Percentiles rank a stretch among this genome's conserved stretches.
Conservation (phyloP, 225 moss, liverwort and hornwort genomes). For the Sphagnum contortum region DNA sequence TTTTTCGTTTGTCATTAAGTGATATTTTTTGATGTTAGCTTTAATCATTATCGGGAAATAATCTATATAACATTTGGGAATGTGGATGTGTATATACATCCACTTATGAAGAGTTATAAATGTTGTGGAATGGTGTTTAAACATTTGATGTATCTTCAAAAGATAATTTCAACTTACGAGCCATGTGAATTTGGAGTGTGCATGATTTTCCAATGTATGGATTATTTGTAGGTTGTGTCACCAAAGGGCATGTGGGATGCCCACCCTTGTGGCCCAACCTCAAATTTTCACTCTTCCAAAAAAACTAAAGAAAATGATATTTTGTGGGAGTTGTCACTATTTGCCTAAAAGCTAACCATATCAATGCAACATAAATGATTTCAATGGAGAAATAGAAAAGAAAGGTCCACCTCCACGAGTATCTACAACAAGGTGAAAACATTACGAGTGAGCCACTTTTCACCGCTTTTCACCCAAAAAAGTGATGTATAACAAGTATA, state of each 20-base stretch:
- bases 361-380: no score
- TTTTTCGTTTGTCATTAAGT: background rate
- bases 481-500: no score
- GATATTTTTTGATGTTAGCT: background rate
- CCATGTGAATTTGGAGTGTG: conserved; percentile 1
- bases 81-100: conserved; percentile 7
- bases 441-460: no score
- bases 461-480: no score
- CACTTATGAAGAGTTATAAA: conserved; percentile 3
- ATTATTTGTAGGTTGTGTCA: background rate
- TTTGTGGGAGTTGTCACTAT: no score
- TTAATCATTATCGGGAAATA: background rate
- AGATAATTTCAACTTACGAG: background rate
- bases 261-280: background rate
- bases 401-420: no score
- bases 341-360: no score
- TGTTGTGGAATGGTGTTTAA: background rate
- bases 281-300: background rate
- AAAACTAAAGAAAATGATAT: background rate
- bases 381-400: no score
- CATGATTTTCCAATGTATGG: conserved; percentile 1
- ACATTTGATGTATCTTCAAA: background rate
- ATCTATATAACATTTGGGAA: conserved; percentile 1
- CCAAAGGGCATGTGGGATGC: conserved; percentile 1
- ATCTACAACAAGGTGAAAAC: no score